Percentiles rank a stretch among this genome's conserved stretches.
These are phyloP conservation scores for Dendrostoma leiphaemia DNA, from an alignment of 2,329 filamentous ascomycete species.

Conservation along the genomic window DNA sequence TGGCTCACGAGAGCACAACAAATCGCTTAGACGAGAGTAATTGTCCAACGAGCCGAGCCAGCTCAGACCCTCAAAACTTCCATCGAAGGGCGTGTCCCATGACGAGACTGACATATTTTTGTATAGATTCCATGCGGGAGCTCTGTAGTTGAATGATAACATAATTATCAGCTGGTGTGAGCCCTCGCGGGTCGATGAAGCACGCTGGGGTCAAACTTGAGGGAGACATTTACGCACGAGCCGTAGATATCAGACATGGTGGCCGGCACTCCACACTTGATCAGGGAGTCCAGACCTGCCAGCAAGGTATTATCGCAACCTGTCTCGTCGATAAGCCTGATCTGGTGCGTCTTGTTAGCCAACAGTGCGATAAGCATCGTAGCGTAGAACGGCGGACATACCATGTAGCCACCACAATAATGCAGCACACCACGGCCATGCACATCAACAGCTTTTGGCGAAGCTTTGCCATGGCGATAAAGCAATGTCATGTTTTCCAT, in stretches of 20 bases:
- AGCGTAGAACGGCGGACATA: not conserved
- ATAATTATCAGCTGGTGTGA: not conserved
- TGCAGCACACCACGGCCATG: not conserved
- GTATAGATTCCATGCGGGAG: not conserved
- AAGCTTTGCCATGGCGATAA: not conserved
- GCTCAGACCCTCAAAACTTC: too few relatives aligned
- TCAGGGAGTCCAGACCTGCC: not conserved
- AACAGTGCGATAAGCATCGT: not conserved
- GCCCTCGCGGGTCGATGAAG: not conserved
- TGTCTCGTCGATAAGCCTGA: not conserved
- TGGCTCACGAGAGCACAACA: not conserved
- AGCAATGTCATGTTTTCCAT: not conserved
- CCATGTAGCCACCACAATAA: not conserved
- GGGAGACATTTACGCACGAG: not conserved
- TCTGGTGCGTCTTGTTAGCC: not conserved
- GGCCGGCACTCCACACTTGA: not conserved
- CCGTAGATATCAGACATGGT: not conserved
- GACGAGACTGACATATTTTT: too few relatives aligned
- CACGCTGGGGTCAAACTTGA: not conserved
- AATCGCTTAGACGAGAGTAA: not conserved
- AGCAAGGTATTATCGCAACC: not conserved
- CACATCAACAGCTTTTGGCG: not conserved
- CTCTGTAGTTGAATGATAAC: not conserved
- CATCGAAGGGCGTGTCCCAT: too few relatives aligned
- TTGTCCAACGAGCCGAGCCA: not conserved